Percentiles rank a stretch among this genome's conserved stretches.
Evolutionary conservation across 2,329 filamentous ascomycete genomes (phyloP).

Genomic region (Sporothrix phasma): DNA sequence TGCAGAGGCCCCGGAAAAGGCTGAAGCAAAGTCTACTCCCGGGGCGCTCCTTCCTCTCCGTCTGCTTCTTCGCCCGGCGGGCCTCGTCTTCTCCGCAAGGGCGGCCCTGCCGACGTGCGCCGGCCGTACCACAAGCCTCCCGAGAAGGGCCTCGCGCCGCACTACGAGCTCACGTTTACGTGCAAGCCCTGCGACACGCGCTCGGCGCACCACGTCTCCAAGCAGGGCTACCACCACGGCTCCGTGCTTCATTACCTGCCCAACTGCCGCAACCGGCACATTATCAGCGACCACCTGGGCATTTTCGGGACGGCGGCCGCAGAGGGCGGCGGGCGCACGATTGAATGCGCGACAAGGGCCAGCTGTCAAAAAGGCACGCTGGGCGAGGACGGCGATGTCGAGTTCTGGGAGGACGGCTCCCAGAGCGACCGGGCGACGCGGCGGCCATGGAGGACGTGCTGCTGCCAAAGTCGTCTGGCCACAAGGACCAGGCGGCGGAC

Average conservation of each 20-base stretch:
- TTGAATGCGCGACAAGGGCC: slow-evolving; percentile 69
- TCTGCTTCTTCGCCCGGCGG: no score
- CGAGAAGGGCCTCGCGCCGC: slow-evolving; percentile 38
- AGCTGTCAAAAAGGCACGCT: slow-evolving; percentile 61
- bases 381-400: slow-evolving; percentile 72
- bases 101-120: not conserved
- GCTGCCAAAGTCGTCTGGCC: slow-evolving; percentile 9
- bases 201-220: slow-evolving; percentile 77
- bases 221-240: slow-evolving; percentile 90
- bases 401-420: slow-evolving; percentile 76
- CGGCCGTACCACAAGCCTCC: not conserved
- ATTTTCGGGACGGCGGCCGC: slow-evolving; percentile 56
- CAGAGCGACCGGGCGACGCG: slow-evolving; percentile 25
- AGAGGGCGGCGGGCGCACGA: slow-evolving; percentile 41
- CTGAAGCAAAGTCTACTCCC: no score
- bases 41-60: no score
- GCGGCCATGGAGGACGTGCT: slow-evolving; percentile 18
- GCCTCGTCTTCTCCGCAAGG: no score
- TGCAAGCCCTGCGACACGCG: slow-evolving; percentile 75
- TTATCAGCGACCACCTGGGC: slow-evolving; percentile 80
- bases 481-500: slow-evolving; percentile 8
- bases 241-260: slow-evolving; percentile 84
- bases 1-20: no score
- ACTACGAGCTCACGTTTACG: slow-evolving; percentile 85
- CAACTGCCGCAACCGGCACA: slow-evolving; percentile 71